Conservation (phyloP, 2,329 filamentous ascomycete genomes). For the Neurospora sp. region DNA sequence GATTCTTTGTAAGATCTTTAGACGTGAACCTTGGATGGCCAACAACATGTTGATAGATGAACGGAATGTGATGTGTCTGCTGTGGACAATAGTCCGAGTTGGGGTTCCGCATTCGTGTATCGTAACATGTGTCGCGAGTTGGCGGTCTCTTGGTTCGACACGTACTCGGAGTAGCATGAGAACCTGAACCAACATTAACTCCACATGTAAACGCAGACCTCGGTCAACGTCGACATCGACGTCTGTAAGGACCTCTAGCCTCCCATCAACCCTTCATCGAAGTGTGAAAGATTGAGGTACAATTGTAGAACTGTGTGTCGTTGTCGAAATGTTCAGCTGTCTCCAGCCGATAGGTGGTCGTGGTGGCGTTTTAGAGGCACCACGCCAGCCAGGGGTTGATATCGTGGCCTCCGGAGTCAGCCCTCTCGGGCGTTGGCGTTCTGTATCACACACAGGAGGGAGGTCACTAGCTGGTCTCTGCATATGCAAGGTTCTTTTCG, state of each 20-base stretch:
- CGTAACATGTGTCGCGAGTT: neutral
- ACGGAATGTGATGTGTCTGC: neutral
- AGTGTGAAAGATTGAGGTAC: neutral
- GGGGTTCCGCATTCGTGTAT: neutral
- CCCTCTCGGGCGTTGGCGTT: neutral
- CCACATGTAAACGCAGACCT: neutral
- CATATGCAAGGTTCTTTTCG: conserved; percentile 12
- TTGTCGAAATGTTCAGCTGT: neutral
- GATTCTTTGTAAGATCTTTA: neutral
- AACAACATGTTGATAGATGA: neutral
- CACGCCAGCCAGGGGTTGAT: neutral
- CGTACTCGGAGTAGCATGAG: neutral
- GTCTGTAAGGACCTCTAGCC: neutral
- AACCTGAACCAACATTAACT: neutral
- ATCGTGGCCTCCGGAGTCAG: neutral
- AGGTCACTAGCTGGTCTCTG: neutral
- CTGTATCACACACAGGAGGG: neutral
- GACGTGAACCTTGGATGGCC: neutral
- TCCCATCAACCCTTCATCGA: neutral
- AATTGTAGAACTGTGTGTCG: neutral
- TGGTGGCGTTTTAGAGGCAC: neutral
- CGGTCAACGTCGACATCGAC: neutral
- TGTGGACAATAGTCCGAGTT: neutral
- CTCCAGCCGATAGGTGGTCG: neutral
- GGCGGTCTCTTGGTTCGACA: neutral